Percentiles rank a stretch among this genome's conserved stretches.
These are phyloP conservation scores for Russula compacta DNA, from an alignment of 768 basidiomycete genomes.

Conservation along the genomic window DNA sequence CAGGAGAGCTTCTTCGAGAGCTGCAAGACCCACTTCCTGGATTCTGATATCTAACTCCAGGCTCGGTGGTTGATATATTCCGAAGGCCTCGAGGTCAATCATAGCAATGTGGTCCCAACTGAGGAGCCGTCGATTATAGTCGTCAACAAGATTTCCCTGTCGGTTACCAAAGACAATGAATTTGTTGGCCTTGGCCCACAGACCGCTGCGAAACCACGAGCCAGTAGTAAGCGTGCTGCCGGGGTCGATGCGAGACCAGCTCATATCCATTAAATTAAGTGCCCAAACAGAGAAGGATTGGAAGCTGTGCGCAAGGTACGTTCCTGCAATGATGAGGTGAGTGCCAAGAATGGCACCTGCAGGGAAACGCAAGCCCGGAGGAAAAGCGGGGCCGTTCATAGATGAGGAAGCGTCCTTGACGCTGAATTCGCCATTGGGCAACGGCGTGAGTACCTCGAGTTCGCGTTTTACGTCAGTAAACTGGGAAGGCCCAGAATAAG, in stretches of 20 bases:
- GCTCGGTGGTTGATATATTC: conserved; percentile 84
- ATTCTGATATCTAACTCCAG: conserved; percentile 56
- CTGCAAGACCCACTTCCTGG: conserved; percentile 78
- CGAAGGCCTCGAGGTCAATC: conserved; percentile 89
- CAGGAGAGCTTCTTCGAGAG: conserved; percentile 71
- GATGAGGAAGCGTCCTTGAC: conserved; percentile 71
- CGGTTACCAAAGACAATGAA: conserved; percentile 89
- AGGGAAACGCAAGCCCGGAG: conserved; percentile 93
- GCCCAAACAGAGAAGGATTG: conserved; percentile 97
- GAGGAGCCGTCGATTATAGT: conserved; percentile 84
- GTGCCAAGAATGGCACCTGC: conserved; percentile 87
- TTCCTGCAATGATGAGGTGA: conserved; percentile 89
- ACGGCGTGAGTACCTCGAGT: conserved; percentile 82
- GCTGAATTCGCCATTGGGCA: conserved; percentile 64
- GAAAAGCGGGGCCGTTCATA: conserved; percentile 77
- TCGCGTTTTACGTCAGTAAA: conserved; percentile 95
- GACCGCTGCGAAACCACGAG: conserved; percentile 90
- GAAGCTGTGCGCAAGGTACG: conserved; percentile 88
- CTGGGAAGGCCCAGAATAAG: conserved; percentile 31
- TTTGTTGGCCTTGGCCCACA: conserved; percentile 78
- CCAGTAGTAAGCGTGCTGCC: conserved; percentile 79
- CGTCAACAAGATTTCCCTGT: conserved; percentile 79
- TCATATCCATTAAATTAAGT: conserved; percentile 73
- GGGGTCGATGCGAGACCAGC: conserved; percentile 83
- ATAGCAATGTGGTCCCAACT: conserved; percentile 90